Conservation (phyloP, 305 asterid species). For the Fraxinus platypoda region DNA sequence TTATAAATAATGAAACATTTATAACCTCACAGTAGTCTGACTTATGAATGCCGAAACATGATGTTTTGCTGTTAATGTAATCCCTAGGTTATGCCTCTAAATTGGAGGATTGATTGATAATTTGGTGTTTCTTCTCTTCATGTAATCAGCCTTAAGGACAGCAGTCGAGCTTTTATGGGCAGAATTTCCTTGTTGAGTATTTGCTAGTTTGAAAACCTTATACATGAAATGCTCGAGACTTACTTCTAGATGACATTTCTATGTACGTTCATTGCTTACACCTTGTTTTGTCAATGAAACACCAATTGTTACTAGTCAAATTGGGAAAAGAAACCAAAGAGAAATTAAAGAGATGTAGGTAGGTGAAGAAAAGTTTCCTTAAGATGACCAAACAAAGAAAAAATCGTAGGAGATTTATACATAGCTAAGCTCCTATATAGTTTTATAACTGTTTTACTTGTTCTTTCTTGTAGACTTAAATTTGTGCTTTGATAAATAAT, state of each 20-base stretch:
- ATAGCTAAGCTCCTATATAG: neutral
- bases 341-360: neutral
- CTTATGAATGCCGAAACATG: neutral
- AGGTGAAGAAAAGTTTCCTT: neutral
- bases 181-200: neutral
- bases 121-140: neutral
- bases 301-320: neutral
- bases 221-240: neutral
- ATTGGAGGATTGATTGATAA: neutral
- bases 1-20: neutral
- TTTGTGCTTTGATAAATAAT: neutral
- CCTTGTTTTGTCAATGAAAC: neutral
- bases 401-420: neutral
- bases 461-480: neutral
- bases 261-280: neutral
- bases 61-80: neutral
- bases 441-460: neutral
- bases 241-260: neutral
- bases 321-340: neutral
- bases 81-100: neutral
- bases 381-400: neutral
- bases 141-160: neutral
- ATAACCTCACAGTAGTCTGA: neutral
- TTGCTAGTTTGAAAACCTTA: neutral
- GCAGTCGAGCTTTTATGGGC: neutral